Evolutionary conservation across 352 stramenopile genomes (phyloP), one percentile per base, ranked within the genome.

Genomic region (Phytophthora multivora): DNA sequence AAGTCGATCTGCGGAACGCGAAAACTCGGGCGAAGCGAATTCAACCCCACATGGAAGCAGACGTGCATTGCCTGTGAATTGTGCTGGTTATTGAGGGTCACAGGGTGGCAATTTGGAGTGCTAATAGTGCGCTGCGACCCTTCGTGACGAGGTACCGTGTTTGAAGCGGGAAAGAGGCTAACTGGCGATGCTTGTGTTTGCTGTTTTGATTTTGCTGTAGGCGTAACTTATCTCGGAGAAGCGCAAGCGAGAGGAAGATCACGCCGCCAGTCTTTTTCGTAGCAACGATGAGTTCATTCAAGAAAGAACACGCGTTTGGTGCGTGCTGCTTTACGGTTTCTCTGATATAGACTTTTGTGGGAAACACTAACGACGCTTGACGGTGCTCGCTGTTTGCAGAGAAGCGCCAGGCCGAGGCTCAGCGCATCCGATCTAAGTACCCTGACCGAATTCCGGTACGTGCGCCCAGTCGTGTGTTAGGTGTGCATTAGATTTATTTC

Each of bases 381-480:
- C 63, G 50, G 41, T 69, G 53, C 33, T 15, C 12, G 40, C 35
- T 40, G 26, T 36, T 64, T 65, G 36, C 59, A 95, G 97, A 99
- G 77, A 98, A 99, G 83, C 92, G 97, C 51, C 97, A 98, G 75
- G 94, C 91, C 13, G 98, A 99, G 76, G 96, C 97, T 42, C 94
- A 99, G 77, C 93, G 97, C 58, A 99, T 99, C 60, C 93, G 96
- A 66, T 94, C 90, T 61, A 99, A 99, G 79, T 99, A 99, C 80
- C 97, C 98, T 9, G 97, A 99, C 80, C 90, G 98, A 55, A 98
- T 99, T 65, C 98, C 98, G 23, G 94, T 96, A 45, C 23, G 74
- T 68, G n/a, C 15, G 11, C 30, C 31, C 13, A 2, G n/a, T n/a
- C n/a, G n/a, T 28, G 15, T 5, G 19, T 12, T 25, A 5, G n/a